Percentiles rank a stretch among this genome's conserved stretches.
Evolutionary conservation across 2,329 filamentous ascomycete genomes (phyloP).

Genomic region (Ascochyta rabiei): DNA sequence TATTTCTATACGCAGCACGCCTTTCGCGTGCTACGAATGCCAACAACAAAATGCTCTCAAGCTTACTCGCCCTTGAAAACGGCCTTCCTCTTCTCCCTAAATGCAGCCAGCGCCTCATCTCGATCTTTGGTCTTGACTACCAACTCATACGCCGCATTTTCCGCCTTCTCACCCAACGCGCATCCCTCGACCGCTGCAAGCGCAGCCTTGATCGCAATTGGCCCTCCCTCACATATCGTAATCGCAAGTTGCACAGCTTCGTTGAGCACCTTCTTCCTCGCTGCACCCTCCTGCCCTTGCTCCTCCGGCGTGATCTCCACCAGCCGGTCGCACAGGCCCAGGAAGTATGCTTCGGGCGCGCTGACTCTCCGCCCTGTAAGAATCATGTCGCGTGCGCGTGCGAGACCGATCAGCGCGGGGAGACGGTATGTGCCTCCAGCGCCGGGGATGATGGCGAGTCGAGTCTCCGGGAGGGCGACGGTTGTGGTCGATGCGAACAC

Average conservation of each 20-base stretch:
- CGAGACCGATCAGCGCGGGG: slow-evolving; percentile 77
- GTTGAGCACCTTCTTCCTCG: slow-evolving; percentile 71
- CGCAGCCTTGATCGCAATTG: slow-evolving; percentile 79
- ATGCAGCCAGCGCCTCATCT: slow-evolving; percentile 85
- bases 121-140: slow-evolving; percentile 86
- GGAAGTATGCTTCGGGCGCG: slow-evolving; percentile 85
- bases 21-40: not conserved
- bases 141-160: slow-evolving; percentile 84
- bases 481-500: slow-evolving; percentile 79
- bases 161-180: slow-evolving; percentile 71
- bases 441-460: slow-evolving; percentile 91
- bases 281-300: slow-evolving; percentile 55
- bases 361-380: slow-evolving; percentile 86
- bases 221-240: slow-evolving; percentile 89
- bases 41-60: not conserved
- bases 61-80: slow-evolving; percentile 63
- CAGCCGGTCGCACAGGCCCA: slow-evolving; percentile 88
- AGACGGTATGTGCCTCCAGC: slow-evolving; percentile 92
- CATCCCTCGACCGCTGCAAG: slow-evolving; percentile 77
- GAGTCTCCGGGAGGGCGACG: slow-evolving; percentile 87
- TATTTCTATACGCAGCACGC: slow-evolving; percentile 3
- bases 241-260: slow-evolving; percentile 79
- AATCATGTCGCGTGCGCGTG: slow-evolving; percentile 85
- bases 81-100: slow-evolving; percentile 76
- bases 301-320: slow-evolving; percentile 75